phyloP scores from a whole-genome alignment of 2,329 filamentous ascomycete species.

The Chaetomium sp. region DNA sequence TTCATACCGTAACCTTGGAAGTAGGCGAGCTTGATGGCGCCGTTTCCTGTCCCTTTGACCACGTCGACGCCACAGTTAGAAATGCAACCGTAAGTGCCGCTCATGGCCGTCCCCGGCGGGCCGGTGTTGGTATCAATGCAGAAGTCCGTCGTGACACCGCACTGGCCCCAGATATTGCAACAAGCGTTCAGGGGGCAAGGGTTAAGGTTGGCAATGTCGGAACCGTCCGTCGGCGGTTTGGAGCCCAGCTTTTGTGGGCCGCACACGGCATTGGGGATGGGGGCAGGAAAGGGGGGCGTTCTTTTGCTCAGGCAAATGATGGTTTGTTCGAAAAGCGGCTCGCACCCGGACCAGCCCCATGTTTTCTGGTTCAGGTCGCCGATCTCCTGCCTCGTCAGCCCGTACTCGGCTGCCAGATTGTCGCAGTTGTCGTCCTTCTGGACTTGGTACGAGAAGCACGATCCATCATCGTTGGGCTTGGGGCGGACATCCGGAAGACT shows the following conservation, averaged over 20 bases:
- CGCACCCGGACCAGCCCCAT: slow-evolving; percentile 49
- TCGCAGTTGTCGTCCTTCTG: slow-evolving; percentile 40
- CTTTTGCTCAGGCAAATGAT: slow-evolving; percentile 45
- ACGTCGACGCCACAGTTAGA: slow-evolving; percentile 46
- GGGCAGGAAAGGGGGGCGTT: slow-evolving; percentile 42
- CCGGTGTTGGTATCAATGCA: slow-evolving; percentile 41
- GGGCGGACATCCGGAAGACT: slow-evolving; percentile 29
- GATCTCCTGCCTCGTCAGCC: slow-evolving; percentile 44
- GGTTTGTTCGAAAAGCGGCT: no score
- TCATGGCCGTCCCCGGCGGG: slow-evolving; percentile 42
- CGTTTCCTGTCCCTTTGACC: slow-evolving; percentile 26
- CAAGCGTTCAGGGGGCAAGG: slow-evolving; percentile 31
- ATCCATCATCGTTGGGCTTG: slow-evolving; percentile 39
- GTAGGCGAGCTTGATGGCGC: slow-evolving; percentile 25
- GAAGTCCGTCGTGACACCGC: slow-evolving; percentile 43
- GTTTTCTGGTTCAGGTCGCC: slow-evolving; percentile 44
- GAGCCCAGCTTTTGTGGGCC: slow-evolving; percentile 35
- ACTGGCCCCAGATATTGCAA: slow-evolving; percentile 37
- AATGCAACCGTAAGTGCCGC: slow-evolving; percentile 42
- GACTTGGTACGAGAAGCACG: slow-evolving; percentile 42
- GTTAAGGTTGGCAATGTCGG: slow-evolving; percentile 33
- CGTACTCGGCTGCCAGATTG: slow-evolving; percentile 39
- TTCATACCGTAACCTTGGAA: slow-evolving; percentile 27
- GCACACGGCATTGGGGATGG: slow-evolving; percentile 42
- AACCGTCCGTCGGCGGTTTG: slow-evolving; percentile 5